These are phyloP conservation scores for Neonectria ditissima DNA, from an alignment of 2,329 filamentous ascomycete genomes.

Conservation along the genomic window DNA sequence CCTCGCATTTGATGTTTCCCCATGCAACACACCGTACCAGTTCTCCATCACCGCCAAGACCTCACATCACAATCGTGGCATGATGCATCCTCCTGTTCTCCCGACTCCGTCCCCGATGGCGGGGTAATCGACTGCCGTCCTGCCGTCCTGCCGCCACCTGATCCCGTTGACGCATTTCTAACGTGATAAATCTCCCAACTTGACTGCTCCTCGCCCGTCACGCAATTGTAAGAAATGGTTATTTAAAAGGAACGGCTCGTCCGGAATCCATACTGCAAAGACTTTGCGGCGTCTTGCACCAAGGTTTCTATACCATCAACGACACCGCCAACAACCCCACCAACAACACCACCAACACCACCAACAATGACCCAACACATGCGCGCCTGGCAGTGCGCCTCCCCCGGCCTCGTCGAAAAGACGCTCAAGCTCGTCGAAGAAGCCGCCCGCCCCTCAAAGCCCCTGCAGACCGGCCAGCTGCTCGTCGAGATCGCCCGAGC, in stretches of 20 bases:
- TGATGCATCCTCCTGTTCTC: background rate
- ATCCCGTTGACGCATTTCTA: conserved; percentile 4
- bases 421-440: conserved; percentile 38
- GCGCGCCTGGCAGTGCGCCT: conserved; percentile 46
- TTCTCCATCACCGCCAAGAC: background rate
- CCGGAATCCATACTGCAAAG: background rate
- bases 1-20: background rate
- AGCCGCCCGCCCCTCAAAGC: conserved; percentile 33
- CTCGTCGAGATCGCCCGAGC: conserved; percentile 58
- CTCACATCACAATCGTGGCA: background rate
- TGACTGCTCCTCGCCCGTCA: background rate
- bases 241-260: background rate
- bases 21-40: background rate
- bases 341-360: too few relatives aligned
- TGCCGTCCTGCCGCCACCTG: background rate
- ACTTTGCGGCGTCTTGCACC: background rate
- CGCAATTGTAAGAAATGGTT: background rate
- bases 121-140: conserved; percentile 10
- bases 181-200: conserved; percentile 22
- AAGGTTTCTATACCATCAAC: background rate
- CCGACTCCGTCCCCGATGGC: conserved; percentile 21
- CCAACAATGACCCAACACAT: conserved; percentile 38
- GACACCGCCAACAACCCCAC: too few relatives aligned
- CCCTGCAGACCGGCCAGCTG: conserved; percentile 48
- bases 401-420: conserved; percentile 42